A percentile compares a stretch with the other conserved stretches of the same genome.
Conservation (phyloP, 345 rosid genomes). For the Mercurialis annua region DNA sequence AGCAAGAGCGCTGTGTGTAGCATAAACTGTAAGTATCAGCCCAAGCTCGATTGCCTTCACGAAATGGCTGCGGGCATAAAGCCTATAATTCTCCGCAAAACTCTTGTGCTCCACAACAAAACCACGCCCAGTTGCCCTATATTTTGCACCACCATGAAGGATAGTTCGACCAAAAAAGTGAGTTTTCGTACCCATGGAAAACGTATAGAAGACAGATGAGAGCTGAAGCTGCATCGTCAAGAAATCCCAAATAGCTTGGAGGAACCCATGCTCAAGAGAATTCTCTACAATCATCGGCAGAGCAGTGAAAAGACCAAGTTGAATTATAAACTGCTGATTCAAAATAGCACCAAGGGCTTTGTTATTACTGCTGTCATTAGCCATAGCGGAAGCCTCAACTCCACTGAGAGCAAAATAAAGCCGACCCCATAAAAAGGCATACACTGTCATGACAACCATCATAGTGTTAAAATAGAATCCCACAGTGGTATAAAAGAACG, state of each 20-base stretch:
- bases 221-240: conserved; percentile 94
- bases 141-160: conserved; percentile 97
- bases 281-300: conserved; percentile 98
- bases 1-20: conserved; percentile 70
- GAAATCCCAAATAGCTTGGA: conserved; percentile 92
- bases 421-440: conserved; percentile 94
- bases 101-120: conserved; percentile 95
- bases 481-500: conserved; percentile 90
- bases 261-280: conserved; percentile 91
- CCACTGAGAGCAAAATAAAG: conserved; percentile 92
- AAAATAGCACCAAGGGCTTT: conserved; percentile 64
- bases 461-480: conserved; percentile 95
- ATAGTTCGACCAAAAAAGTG: conserved; percentile 95
- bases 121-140: conserved; percentile 96
- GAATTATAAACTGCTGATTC: conserved; percentile 84
- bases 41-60: conserved; percentile 86
- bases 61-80: conserved; percentile 85
- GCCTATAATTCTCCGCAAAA: conserved; percentile 83
- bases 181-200: conserved; percentile 94
- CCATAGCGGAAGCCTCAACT: conserved; percentile 63
- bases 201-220: conserved; percentile 90
- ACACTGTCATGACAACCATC: conserved; percentile 85
- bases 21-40: conserved; percentile 72
- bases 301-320: conserved; percentile 90
- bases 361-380: conserved; percentile 39